A percentile compares a stretch with the other conserved stretches of the same genome.
Evolutionary conservation across 1,139 yeast genomes (phyloP).

Genomic region (Yamadazyma spencermartinsiae): DNA sequence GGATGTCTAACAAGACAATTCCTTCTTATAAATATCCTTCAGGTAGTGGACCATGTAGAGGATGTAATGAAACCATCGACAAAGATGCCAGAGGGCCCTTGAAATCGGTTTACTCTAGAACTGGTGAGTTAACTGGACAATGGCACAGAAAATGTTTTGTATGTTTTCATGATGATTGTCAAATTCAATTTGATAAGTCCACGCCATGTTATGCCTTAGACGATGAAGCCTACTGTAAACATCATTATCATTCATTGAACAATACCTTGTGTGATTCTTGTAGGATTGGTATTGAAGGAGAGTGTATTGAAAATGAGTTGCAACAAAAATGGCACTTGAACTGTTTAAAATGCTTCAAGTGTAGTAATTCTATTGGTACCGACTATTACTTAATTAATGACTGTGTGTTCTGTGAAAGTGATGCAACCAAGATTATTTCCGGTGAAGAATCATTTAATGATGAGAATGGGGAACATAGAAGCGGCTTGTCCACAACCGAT

Average conservation of each 20-base stretch:
- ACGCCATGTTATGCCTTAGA: conserved; percentile 76
- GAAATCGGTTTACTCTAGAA: conserved; percentile 66
- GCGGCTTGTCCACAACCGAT: conserved; percentile 30
- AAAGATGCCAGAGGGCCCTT: conserved; percentile 48
- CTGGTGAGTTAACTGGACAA: conserved; percentile 83
- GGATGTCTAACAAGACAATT: conserved; percentile 5
- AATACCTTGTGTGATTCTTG: conserved; percentile 75
- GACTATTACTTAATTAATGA: conserved; percentile 61
- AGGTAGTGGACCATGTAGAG: conserved; percentile 75
- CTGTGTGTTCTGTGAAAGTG: conserved; percentile 51
- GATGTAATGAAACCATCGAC: conserved; percentile 51
- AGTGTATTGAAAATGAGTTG: conserved; percentile 77
- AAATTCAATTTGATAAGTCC: conserved; percentile 52
- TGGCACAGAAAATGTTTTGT: conserved; percentile 90
- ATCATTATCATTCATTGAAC: conserved; percentile 78
- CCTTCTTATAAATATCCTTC: conserved; percentile 41
- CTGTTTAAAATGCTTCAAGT: conserved; percentile 60
- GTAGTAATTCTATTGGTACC: conserved; percentile 44
- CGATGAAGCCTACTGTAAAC: conserved; percentile 79
- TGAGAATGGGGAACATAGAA: conserved; percentile 22
- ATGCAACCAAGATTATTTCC: conserved; percentile 30
- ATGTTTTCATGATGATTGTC: conserved; percentile 60
- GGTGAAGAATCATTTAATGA: conserved; percentile 24
- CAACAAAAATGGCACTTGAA: conserved; percentile 64
- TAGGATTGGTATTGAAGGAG: conserved; percentile 80